These are phyloP conservation scores for Posidonia oceanica DNA, from an alignment of 116 monocot species.

Conservation along the genomic window DNA sequence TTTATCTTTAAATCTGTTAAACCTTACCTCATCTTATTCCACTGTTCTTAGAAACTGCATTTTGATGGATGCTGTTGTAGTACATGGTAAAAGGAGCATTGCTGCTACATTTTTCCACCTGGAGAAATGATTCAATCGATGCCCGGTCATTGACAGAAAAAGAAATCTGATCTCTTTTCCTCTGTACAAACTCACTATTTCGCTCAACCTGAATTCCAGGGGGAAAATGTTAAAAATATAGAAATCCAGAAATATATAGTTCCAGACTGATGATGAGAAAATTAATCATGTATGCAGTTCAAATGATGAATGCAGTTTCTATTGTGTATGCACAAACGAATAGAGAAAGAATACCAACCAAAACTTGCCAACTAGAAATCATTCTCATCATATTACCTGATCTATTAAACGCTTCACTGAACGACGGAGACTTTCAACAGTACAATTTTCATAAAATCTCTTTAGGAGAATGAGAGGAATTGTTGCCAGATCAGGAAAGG, in stretches of 20 bases:
- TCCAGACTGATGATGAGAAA: neutral
- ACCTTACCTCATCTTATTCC: neutral
- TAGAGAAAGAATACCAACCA: neutral
- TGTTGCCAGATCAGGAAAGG: slow-evolving; percentile 78
- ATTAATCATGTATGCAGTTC: neutral
- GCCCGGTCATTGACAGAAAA: slow-evolving; percentile 66
- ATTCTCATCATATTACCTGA: slow-evolving; percentile 44
- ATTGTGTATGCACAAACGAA: neutral
- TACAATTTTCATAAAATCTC: slow-evolving; percentile 43
- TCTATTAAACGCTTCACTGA: slow-evolving; percentile 70
- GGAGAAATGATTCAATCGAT: slow-evolving; percentile 56
- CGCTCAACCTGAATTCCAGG: slow-evolving; percentile 39
- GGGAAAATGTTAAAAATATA: neutral
- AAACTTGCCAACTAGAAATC: neutral
- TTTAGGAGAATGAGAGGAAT: slow-evolving; percentile 70
- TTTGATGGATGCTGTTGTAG: slow-evolving; percentile 2
- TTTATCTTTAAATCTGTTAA: neutral
- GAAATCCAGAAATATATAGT: neutral
- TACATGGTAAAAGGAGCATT: slow-evolving; percentile 4
- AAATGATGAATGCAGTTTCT: neutral
- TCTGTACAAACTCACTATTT: slow-evolving; percentile 50
- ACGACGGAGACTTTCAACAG: slow-evolving; percentile 43
- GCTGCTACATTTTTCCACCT: slow-evolving; percentile 13
- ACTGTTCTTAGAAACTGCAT: neutral
- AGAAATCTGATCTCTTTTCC: slow-evolving; percentile 59